These are phyloP conservation scores for Osmanthus fragrans DNA, from an alignment of 257 asterid genomes.

Conservation along the genomic window DNA sequence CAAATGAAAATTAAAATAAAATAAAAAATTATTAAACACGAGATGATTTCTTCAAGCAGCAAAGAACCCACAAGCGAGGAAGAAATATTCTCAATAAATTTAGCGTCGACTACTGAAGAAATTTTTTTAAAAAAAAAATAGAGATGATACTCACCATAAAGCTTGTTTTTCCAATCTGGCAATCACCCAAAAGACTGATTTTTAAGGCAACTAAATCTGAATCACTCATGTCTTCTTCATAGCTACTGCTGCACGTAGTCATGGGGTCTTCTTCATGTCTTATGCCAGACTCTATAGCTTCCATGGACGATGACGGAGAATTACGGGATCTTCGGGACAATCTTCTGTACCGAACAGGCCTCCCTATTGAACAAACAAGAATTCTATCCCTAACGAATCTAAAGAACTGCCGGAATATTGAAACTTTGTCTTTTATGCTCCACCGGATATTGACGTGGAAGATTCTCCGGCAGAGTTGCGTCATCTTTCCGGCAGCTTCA, in stretches of 20 bases:
- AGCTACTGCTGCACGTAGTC: slow-evolving; percentile 30
- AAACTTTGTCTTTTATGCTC: slow-evolving; percentile 51
- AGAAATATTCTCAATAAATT: background rate
- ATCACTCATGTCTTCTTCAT: slow-evolving; percentile 48
- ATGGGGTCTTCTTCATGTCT: slow-evolving; percentile 20
- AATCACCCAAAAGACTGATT: slow-evolving; percentile 90
- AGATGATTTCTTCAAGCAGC: no score
- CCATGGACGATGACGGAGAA: slow-evolving; percentile 17
- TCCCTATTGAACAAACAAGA: slow-evolving; percentile 57
- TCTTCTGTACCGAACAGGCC: slow-evolving; percentile 47
- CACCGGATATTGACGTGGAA: slow-evolving; percentile 65
- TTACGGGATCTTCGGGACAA: slow-evolving; percentile 30
- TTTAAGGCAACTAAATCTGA: slow-evolving; percentile 83
- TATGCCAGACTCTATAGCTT: slow-evolving; percentile 12
- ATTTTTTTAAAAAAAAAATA: no score
- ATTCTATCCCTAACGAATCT: slow-evolving; percentile 58
- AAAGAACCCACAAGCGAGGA: background rate
- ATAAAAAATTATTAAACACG: no score
- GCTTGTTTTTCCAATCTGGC: slow-evolving; percentile 87
- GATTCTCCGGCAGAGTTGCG: slow-evolving; percentile 55
- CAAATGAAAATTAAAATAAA: background rate
- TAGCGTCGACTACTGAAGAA: background rate
- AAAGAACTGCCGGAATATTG: slow-evolving; percentile 51
- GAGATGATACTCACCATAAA: slow-evolving; percentile 36
- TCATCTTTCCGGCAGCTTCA: slow-evolving; percentile 55